These are phyloP conservation scores for Wickerhamomyces mucosus DNA, from an alignment of 805 yeast species.

Conservation along the genomic window DNA sequence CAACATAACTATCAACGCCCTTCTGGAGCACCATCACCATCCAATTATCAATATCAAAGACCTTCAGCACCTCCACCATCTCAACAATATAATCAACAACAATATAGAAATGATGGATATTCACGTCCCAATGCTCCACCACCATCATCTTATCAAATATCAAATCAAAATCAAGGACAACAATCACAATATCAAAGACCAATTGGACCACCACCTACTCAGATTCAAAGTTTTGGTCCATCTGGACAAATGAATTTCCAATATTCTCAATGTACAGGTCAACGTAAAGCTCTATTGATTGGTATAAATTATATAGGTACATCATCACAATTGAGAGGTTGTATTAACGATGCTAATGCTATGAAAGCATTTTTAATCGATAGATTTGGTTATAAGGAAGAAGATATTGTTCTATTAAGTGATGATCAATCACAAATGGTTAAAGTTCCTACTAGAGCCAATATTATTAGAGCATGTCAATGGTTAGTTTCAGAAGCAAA, in stretches of 20 bases:
- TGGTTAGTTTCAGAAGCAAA: conserved; percentile 71
- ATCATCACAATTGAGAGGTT: conserved; percentile 54
- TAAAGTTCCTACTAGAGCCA: conserved; percentile 54
- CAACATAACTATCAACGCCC: too few relatives aligned
- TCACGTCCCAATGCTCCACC: conserved; percentile 2
- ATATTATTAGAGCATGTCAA: conserved; percentile 69
- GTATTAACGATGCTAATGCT: conserved; percentile 67
- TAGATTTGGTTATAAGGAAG: conserved; percentile 37
- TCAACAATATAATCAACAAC: conserved; percentile 5
- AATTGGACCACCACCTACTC: conserved; percentile 3
- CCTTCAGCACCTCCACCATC: conserved; percentile 17
- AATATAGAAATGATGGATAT: conserved; percentile 4
- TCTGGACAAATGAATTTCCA: conserved; percentile 28
- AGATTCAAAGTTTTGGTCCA: conserved; percentile 14
- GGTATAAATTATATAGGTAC: conserved; percentile 75
- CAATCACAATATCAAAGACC: neutral
- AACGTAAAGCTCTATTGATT: conserved; percentile 62
- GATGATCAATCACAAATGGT: conserved; percentile 43
- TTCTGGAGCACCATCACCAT: too few relatives aligned
- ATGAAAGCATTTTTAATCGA: conserved; percentile 29
- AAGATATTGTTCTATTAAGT: conserved; percentile 50
- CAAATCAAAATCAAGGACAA: neutral
- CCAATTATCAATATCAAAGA: too few relatives aligned
- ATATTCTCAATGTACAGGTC: conserved; percentile 64
- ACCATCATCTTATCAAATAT: neutral